Base-by-base conservation (phyloP, 352 stramenopile genomes). In the Globisporangium apiculatum region DNA sequence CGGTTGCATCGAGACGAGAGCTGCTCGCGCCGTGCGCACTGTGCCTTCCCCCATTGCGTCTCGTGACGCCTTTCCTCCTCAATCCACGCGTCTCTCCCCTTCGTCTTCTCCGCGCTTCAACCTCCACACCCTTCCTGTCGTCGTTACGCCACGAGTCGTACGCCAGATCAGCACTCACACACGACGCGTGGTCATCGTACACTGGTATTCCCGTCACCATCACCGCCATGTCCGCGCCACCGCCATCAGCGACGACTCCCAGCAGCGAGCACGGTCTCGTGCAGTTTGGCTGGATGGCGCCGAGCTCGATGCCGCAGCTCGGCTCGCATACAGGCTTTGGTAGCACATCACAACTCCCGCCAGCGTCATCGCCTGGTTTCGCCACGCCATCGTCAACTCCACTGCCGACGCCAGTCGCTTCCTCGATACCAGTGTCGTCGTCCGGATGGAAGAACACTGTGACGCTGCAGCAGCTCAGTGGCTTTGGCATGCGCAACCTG, bases 401-500 rank as follows among this genome's bases (percentile, higher is more conserved):
- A 43, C 40, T 31, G 24, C 24, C 24, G 24, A 31, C 24, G 24
- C 24, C 24, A 31, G 18, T 76, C 64, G 69, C 68, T 42, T 55
- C 58, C 45, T 60, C 67, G 52, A 52, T 53, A 38, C 59, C 67
- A 2, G 47, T 41, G 7, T 10, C 49, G 18, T 56, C 58, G 15
- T 64, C 61, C 10, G 61, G 61, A 2, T 63, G 56, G 55, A 68
- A 66, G 31, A 72, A 52, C 53, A 68, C 63, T n/a, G 64, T 85
- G 45, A 88, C 82, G 37, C 65, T 92, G 15, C 76, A 88, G 73
- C 82, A 92, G 64, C 75, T 92, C 55, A 82, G 67, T 18, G 72
- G 74, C 55, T 87, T 92, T 57, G 76, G 77, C 57, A 86, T 92
- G 82, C 82, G 82, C 61, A 92, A 90, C 62, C 52, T 92, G 36